Evolutionary conservation across 192 early-diverging fungal genomes (phyloP).

Genomic region (Kickxella alabastrina): DNA sequence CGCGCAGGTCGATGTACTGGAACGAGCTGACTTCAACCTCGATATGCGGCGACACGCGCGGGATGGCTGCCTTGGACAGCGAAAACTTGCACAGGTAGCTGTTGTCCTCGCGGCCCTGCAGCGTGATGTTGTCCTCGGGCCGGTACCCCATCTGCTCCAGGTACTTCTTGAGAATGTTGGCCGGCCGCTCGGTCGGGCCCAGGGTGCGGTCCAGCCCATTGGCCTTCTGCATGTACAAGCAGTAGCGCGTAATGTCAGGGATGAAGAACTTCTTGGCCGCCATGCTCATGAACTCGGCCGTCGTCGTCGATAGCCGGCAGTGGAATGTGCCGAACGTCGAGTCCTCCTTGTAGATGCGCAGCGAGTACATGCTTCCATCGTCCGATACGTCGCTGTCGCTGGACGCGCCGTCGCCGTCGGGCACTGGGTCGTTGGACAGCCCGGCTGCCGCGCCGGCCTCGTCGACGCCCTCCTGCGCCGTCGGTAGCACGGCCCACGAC

Average conservation of each 20-base stretch:
- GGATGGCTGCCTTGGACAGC: constrained; percentile 57
- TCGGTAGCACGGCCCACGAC: constrained; percentile 66
- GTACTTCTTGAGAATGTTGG: constrained; percentile 65
- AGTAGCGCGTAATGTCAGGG: constrained; percentile 58
- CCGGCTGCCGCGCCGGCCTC: constrained; percentile 18
- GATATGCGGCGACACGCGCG: constrained; percentile 51
- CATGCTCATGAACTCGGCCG: constrained; percentile 69
- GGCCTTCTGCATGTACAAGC: constrained; percentile 47
- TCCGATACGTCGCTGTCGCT: constrained; percentile 39
- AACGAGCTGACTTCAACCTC: constrained; percentile 52
- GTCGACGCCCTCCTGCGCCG: constrained; percentile 35
- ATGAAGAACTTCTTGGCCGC: constrained; percentile 82
- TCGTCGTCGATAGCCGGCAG: constrained; percentile 63
- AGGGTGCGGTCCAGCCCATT: constrained; percentile 68
- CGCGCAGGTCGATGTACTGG: constrained; percentile 67
- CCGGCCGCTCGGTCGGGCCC: constrained; percentile 63
- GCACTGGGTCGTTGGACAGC: constrained; percentile 26
- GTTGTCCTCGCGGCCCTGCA: constrained; percentile 80
- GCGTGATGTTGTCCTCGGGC: constrained; percentile 69
- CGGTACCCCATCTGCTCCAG: constrained; percentile 80
- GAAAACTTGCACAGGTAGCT: constrained; percentile 80
- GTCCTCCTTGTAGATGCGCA: constrained; percentile 77
- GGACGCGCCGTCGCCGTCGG: constrained; percentile 24
- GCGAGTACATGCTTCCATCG: constrained; percentile 51
- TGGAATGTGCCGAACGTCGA: constrained; percentile 77